Evolutionary conservation across 345 rosid genomes (phyloP).

Genomic region (Pistacia integerrima): DNA sequence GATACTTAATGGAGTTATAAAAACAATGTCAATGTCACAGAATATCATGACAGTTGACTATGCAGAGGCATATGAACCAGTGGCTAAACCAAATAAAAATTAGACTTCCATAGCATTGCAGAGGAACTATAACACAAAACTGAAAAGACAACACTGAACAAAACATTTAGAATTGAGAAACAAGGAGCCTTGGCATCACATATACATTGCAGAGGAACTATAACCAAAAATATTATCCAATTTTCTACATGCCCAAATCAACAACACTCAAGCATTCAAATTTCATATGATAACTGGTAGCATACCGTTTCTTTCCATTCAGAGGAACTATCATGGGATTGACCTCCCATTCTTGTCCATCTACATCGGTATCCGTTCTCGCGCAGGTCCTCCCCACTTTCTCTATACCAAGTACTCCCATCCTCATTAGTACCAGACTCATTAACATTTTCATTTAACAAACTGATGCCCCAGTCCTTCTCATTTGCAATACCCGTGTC

Average conservation of each 20-base stretch:
- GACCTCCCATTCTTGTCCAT: constrained; percentile 98
- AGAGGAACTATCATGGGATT: constrained; percentile 69
- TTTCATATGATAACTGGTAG: constrained; percentile 13
- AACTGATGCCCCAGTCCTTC: constrained; percentile 94
- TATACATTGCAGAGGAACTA: background rate
- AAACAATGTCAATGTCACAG: constrained; percentile 36
- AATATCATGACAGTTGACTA: constrained; percentile 15
- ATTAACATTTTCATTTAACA: constrained; percentile 74
- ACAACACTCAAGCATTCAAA: constrained; percentile 18
- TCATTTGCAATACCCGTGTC: constrained; percentile 99
- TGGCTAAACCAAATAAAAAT: no score
- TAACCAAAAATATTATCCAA: background rate
- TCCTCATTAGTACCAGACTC: constrained; percentile 93
- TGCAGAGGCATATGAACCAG: background rate
- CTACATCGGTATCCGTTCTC: constrained; percentile 94
- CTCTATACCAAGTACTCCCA: constrained; percentile 88
- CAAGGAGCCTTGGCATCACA: background rate
- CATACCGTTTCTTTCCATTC: constrained; percentile 97
- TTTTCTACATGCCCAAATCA: constrained; percentile 15
- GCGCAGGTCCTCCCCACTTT: constrained; percentile 84
- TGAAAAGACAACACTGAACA: background rate
- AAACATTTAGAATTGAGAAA: background rate
- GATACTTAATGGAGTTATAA: constrained; percentile 47
- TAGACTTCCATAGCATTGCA: no score
- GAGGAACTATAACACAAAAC: background rate